Conservation (phyloP, 371 early-diverging fungal species). For the Coemansia sp. region DNA sequence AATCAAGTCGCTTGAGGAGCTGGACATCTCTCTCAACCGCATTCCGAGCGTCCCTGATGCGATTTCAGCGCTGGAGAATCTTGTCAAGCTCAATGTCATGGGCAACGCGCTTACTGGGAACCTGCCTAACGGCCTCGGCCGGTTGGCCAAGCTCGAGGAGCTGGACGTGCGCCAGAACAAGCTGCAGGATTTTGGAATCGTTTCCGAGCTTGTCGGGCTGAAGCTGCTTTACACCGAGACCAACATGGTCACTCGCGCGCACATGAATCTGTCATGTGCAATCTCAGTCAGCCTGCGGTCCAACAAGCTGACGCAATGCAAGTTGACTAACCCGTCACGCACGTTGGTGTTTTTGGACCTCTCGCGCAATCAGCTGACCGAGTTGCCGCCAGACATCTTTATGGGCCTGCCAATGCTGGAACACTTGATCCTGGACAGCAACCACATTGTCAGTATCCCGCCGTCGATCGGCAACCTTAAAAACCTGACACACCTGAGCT, state of each 20-base stretch:
- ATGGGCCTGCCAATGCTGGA: slow-evolving; percentile 58
- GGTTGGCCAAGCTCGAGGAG: slow-evolving; percentile 64
- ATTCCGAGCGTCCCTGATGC: slow-evolving; percentile 71
- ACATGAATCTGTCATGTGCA: slow-evolving; percentile 38
- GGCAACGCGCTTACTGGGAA: slow-evolving; percentile 72
- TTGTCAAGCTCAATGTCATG: slow-evolving; percentile 66
- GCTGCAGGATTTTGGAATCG: slow-evolving; percentile 63
- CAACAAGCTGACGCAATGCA: slow-evolving; percentile 50
- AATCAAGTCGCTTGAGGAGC: slow-evolving; percentile 61
- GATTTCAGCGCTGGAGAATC: slow-evolving; percentile 65
- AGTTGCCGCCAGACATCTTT: slow-evolving; percentile 65
- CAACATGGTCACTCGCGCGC: slow-evolving; percentile 57
- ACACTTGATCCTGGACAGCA: slow-evolving; percentile 65
- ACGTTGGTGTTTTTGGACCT: slow-evolving; percentile 58
- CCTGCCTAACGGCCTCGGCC: slow-evolving; percentile 64
- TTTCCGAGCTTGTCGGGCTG: slow-evolving; percentile 61
- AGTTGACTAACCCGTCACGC: slow-evolving; percentile 33
- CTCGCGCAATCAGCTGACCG: slow-evolving; percentile 69
- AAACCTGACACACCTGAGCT: slow-evolving; percentile 60
- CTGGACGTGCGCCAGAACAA: slow-evolving; percentile 75
- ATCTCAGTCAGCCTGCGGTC: slow-evolving; percentile 42
- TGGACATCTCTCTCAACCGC: slow-evolving; percentile 85
- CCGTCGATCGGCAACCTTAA: slow-evolving; percentile 58
- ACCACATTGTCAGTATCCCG: slow-evolving; percentile 71
- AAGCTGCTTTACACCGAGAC: slow-evolving; percentile 67